A percentile compares a stretch with the other conserved stretches of the same genome.
These are phyloP conservation scores for Dactylellina drechsleri DNA, from an alignment of 2,329 filamentous ascomycete genomes.

Conservation along the genomic window DNA sequence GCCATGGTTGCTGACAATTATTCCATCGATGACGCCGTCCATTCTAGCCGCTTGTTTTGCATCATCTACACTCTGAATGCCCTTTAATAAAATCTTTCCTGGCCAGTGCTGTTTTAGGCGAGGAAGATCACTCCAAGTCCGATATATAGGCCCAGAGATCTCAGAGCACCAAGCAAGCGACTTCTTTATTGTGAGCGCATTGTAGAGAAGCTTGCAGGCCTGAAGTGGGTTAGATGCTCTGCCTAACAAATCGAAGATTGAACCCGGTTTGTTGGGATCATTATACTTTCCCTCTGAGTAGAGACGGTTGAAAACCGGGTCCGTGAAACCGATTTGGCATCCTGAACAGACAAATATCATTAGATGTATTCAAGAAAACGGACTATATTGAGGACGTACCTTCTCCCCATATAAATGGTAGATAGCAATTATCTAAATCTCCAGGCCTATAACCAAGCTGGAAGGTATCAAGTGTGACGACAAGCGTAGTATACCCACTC, in stretches of 20 bases:
- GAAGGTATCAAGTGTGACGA: constrained; percentile 79
- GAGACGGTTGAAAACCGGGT: constrained; percentile 72
- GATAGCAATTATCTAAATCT: constrained; percentile 70
- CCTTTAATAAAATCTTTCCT: constrained; percentile 56
- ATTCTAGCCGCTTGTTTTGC: constrained; percentile 57
- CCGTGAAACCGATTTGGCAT: constrained; percentile 71
- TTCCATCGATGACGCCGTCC: constrained; percentile 59
- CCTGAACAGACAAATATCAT: constrained; percentile 64
- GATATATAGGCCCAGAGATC: constrained; percentile 67
- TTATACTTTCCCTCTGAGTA: constrained; percentile 65
- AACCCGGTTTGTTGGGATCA: constrained; percentile 65
- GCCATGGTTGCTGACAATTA: constrained; percentile 64
- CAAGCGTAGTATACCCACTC: constrained; percentile 72
- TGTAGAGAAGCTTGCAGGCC: constrained; percentile 48
- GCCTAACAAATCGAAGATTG: constrained; percentile 28
- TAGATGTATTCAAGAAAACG: constrained; percentile 64
- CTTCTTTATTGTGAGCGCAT: constrained; percentile 63
- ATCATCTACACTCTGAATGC: constrained; percentile 63
- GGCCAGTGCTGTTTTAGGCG: constrained; percentile 43
- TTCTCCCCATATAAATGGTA: constrained; percentile 53
- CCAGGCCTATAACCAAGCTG: constrained; percentile 74
- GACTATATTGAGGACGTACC: constrained; percentile 60
- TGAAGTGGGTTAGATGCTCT: constrained; percentile 48
- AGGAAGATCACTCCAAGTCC: constrained; percentile 69
- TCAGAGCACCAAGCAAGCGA: constrained; percentile 67